Conservation (phyloP, 2,329 filamentous ascomycete species). For the Drechslerella dactyloides region DNA sequence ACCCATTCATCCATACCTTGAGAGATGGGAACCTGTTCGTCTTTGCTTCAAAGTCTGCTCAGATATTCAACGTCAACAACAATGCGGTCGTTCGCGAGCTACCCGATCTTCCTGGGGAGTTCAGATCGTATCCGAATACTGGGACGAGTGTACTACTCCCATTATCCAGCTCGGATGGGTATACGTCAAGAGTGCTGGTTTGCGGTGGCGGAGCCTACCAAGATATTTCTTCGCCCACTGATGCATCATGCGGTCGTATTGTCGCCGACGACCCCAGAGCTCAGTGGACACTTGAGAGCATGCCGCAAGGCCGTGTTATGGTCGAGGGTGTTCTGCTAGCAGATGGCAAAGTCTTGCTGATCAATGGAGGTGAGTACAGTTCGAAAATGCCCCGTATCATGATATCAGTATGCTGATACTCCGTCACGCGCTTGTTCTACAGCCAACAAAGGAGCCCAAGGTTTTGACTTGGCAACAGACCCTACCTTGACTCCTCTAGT, state of each 20-base stretch:
- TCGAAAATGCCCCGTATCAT: neutral
- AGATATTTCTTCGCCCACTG: conserved; percentile 66
- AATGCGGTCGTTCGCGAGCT: conserved; percentile 61
- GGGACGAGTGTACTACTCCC: conserved; percentile 67
- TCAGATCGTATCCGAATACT: conserved; percentile 68
- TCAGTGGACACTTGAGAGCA: conserved; percentile 66
- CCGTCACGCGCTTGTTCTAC: too few species aligned
- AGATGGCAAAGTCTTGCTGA: conserved; percentile 67
- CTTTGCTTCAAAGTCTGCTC: conserved; percentile 65
- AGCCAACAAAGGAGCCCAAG: conserved; percentile 65
- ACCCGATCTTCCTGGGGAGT: conserved; percentile 65
- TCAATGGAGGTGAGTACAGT: conserved; percentile 62
- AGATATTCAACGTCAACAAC: conserved; percentile 64
- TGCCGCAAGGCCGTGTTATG: conserved; percentile 68
- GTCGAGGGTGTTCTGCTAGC: conserved; percentile 67
- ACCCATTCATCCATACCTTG: conserved; percentile 68
- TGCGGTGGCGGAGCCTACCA: conserved; percentile 68
- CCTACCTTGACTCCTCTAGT: conserved; percentile 66
- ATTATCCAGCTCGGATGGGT: conserved; percentile 63
- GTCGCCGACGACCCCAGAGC: conserved; percentile 62
- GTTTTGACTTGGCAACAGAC: conserved; percentile 65
- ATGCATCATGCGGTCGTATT: conserved; percentile 67
- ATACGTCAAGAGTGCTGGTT: conserved; percentile 65
- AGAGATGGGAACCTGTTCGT: conserved; percentile 66
- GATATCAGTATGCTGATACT: too few species aligned